Percentiles rank a stretch among this genome's conserved stretches.
Conservation (phyloP, 805 yeast species). For the Metahyphopichia silvanorum region DNA sequence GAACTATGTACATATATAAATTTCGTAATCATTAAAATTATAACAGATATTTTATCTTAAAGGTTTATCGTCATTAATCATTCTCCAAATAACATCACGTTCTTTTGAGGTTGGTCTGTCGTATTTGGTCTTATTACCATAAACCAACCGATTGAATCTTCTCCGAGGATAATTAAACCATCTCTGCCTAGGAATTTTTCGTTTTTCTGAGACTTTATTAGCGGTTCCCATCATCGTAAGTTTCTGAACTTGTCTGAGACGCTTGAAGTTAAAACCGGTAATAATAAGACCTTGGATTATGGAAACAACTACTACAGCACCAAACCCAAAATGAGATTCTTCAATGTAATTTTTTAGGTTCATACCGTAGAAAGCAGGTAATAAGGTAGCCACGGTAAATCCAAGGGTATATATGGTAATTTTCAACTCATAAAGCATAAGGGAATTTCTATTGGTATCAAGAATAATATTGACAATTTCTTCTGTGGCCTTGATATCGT, state of each 20-base stretch:
- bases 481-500: slow-evolving; percentile 86
- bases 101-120: slow-evolving; percentile 35
- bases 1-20: not conserved
- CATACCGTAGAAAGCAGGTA: slow-evolving; percentile 92
- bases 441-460: slow-evolving; percentile 86
- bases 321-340: slow-evolving; percentile 63
- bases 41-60: slow-evolving; percentile 6
- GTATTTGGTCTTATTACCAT: slow-evolving; percentile 22
- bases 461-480: slow-evolving; percentile 88
- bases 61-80: slow-evolving; percentile 37
- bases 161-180: slow-evolving; percentile 7
- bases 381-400: slow-evolving; percentile 74
- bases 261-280: slow-evolving; percentile 54
- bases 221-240: slow-evolving; percentile 51
- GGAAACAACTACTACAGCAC: slow-evolving; percentile 50
- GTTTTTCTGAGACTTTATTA: slow-evolving; percentile 3
- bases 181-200: slow-evolving; percentile 7
- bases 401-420: slow-evolving; percentile 83
- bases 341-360: slow-evolving; percentile 76
- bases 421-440: slow-evolving; percentile 82
- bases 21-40: not conserved
- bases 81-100: slow-evolving; percentile 39
- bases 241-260: slow-evolving; percentile 59
- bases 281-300: slow-evolving; percentile 51
- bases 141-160: slow-evolving; percentile 18